These are phyloP conservation scores for Chenopodium suecicum DNA, from an alignment of 148 eudicot genomes.

Conservation along the genomic window DNA sequence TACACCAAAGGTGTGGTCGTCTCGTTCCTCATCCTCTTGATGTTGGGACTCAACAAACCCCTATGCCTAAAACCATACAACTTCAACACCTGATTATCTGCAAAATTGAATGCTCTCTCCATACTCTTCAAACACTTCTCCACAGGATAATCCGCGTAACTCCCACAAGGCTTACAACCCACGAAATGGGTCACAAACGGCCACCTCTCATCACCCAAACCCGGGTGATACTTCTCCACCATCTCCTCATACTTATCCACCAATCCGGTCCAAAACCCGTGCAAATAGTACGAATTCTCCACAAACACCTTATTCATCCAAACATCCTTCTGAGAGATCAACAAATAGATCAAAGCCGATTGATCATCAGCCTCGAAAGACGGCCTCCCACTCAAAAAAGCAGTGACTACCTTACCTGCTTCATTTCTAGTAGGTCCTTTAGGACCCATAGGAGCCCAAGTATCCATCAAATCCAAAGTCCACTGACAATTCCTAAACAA, in stretches of 20 bases:
- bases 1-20: constrained; percentile 51
- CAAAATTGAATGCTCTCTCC: constrained; percentile 96
- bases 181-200: constrained; percentile 88
- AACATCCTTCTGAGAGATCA: constrained; percentile 51
- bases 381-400: constrained; percentile 68
- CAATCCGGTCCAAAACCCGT: constrained; percentile 85
- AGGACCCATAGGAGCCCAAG: constrained; percentile 93
- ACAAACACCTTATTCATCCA: constrained; percentile 80
- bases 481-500: constrained; percentile 82
- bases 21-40: constrained; percentile 78
- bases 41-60: constrained; percentile 78
- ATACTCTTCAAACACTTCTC: constrained; percentile 88
- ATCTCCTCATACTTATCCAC: constrained; percentile 86
- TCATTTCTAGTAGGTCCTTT: constrained; percentile 70
- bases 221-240: constrained; percentile 72
- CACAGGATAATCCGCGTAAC: constrained; percentile 80
- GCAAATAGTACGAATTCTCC: constrained; percentile 78
- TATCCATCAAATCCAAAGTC: constrained; percentile 82
- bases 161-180: constrained; percentile 96
- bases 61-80: constrained; percentile 86
- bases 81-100: constrained; percentile 83
- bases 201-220: constrained; percentile 93
- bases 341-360: constrained; percentile 71
- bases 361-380: constrained; percentile 85
- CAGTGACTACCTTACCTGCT: constrained; percentile 66